Base-by-base conservation (phyloP, 306 rosid genomes). In the Cicer arietinum region DNA sequence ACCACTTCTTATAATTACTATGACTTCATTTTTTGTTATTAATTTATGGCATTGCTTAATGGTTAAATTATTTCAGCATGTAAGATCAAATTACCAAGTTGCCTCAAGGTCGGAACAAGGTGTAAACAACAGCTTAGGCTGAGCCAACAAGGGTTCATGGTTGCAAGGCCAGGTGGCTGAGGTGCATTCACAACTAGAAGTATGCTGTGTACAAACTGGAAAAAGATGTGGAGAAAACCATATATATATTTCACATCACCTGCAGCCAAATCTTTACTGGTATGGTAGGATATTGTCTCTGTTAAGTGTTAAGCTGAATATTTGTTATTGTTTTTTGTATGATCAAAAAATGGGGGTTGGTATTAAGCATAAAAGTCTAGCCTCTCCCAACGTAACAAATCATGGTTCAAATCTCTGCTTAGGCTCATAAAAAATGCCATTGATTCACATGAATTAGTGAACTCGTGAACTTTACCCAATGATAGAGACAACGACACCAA, bases 21-120 rank as follows among this genome's bases (percentile, higher is more conserved):
- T 37, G 20, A 64, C 57, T 7, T 74, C 67, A 20, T 43, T 61
- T 75, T 44, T 74, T 43, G 0, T 39, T 50, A 66, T 25, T 53
- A 46, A 50, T 52, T 70, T 57, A 16, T 79, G 43, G 40, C 50
- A 37, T 47, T 67, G 59, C 50, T 41, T 77, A 51, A 45, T 66
- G 39, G 37, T 74, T 60, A 54, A 71, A 35, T 58, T 37, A 43
- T 35, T 73, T 47, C 91, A 91, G 96, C 74, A 83, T 86, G 96
- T 91, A 80, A 86, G 82, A 74, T 90, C 96, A 37, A 91, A 89
- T 82, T 94, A 94, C 85, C 92, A 80, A 78, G 77, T 80, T 74
- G 91, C 46, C 46, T 71, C 83, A 46, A 84, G 75, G 51, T 41
- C 71, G 20, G 84, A 67, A 76, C 72, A 86, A 8, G 71, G 43